Conservation (phyloP, 1,284 basidiomycete genomes). For the Rhizoctonia solani region DNA sequence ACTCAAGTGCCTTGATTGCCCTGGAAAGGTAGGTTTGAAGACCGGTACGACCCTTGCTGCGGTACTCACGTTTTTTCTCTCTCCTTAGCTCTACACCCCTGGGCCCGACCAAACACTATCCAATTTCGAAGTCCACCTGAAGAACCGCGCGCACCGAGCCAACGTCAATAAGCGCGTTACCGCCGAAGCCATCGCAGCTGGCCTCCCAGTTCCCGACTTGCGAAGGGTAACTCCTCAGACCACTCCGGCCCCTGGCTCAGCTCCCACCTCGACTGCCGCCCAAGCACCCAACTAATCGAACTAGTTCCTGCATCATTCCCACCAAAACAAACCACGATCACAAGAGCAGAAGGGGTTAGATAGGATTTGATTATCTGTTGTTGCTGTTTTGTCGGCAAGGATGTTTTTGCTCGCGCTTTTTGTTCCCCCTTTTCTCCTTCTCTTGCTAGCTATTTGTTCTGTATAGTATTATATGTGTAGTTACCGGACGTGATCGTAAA, state of each 20-base stretch:
- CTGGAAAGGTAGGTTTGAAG: constrained; percentile 72
- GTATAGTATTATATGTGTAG: constrained; percentile 27
- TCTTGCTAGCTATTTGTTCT: constrained; percentile 32
- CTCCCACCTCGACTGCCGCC: not conserved
- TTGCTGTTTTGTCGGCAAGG: not conserved
- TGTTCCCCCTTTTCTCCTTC: constrained; percentile 21
- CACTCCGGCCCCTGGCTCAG: not conserved
- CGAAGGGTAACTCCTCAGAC: not conserved
- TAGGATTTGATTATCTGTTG: not conserved
- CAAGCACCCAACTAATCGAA: not conserved
- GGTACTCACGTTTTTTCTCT: not conserved
- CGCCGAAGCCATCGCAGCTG: too few relatives aligned
- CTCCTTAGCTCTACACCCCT: constrained; percentile 79
- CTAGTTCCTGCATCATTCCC: not conserved
- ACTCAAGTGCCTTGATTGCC: constrained; percentile 92
- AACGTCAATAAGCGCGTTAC: constrained; percentile 54
- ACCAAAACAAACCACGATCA: too few relatives aligned
- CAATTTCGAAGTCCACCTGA: constrained; percentile 93
- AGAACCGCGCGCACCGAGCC: constrained; percentile 69
- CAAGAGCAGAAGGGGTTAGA: not conserved
- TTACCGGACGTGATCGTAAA: constrained; percentile 22
- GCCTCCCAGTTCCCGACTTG: too few relatives aligned
- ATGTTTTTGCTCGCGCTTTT: constrained; percentile 25
- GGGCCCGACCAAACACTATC: constrained; percentile 87
- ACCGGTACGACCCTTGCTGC: constrained; percentile 27